Percentiles rank a stretch among this genome's conserved stretches.
phyloP scores from a whole-genome alignment of 345 rosid species.

The Ricinus communis region DNA sequence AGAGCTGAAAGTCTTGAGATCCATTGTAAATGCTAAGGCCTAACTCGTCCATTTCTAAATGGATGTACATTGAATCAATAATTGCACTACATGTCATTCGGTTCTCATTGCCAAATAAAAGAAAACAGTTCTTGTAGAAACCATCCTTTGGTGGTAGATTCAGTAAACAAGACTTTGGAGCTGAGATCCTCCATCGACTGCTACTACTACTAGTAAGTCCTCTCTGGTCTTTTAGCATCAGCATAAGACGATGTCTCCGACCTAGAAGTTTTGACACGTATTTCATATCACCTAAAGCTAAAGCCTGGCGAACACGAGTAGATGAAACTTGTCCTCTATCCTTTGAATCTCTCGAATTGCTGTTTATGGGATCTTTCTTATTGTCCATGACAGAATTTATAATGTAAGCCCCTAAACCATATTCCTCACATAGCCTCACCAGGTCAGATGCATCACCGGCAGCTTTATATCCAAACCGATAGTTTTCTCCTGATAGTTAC shows the following conservation, averaged over 20 bases:
- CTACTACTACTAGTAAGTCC: constrained; percentile 22
- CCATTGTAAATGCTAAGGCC: constrained; percentile 34
- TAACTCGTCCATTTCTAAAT: constrained; percentile 52
- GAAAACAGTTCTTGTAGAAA: constrained; percentile 48
- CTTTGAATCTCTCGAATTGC: constrained; percentile 42
- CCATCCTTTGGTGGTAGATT: constrained; percentile 82
- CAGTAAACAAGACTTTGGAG: constrained; percentile 55
- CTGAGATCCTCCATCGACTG: constrained; percentile 41
- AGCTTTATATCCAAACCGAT: constrained; percentile 89
- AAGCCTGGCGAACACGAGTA: constrained; percentile 89
- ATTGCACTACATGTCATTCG: constrained; percentile 57
- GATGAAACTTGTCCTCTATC: constrained; percentile 95
- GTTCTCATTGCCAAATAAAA: constrained; percentile 41
- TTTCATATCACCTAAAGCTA: constrained; percentile 70
- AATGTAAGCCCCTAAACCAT: constrained; percentile 64
- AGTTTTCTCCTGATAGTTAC: constrained; percentile 66
- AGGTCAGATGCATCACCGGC: constrained; percentile 81
- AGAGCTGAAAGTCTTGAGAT: constrained; percentile 40
- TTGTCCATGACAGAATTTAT: constrained; percentile 89
- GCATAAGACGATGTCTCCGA: constrained; percentile 69
- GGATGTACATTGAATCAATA: constrained; percentile 52
- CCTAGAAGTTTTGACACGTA: constrained; percentile 87
- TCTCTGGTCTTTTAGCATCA: constrained; percentile 39
- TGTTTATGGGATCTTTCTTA: constrained; percentile 45
- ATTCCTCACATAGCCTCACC: constrained; percentile 64